Base-by-base conservation (phyloP, 2,329 filamentous ascomycete species). In the Alternaria ventricosa region DNA sequence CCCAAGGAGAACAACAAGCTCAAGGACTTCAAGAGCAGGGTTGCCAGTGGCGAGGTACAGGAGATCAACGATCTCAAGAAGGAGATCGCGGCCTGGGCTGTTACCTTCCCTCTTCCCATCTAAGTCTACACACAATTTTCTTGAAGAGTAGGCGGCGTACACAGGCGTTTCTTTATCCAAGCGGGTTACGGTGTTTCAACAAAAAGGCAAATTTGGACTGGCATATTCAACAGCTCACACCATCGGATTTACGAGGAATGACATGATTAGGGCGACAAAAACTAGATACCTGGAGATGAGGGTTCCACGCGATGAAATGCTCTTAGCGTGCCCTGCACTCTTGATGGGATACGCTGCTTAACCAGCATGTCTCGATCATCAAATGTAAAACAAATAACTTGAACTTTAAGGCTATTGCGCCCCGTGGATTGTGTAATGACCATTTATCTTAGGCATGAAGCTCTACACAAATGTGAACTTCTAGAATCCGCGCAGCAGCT, bases 1-100 rank as follows among this genome's bases (percentile, higher is more conserved):
- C 95, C 96, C 81, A 97, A 97, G 89, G 92, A 96, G 83, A 93
- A 93, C 78, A 99, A 98, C 90, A 97, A 96, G 90, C 92, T 97
- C 82, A 98, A 98, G 90, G 96, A 99, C 87, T 98, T 99, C 91
- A 96, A 95, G 88, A 90, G 89, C 80, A 95, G 93, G 88, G 93
- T 97, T 66, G 88, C 92, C 62, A 84, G 87, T 71, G 94, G 93
- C 69, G 88, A 91, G 78, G 87, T 97, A 53, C 83, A 88, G 65
- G 92, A 94, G 86, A 95, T 99, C 84, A 90, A 92, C 80, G 88
- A 87, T 72, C 87, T 97, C 80, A 92, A 90, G 86, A 91, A 93
- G 85, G 95, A 98, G 87, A 94, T 99, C 80, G 86, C 93, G 50
- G 84, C 84, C 53, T 99, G 95, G 95, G 93, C 92, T 79, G 87